A percentile compares a stretch with the other conserved stretches of the same genome.
Conservation (phyloP, 352 stramenopile species). For the Pythium coloratum region DNA sequence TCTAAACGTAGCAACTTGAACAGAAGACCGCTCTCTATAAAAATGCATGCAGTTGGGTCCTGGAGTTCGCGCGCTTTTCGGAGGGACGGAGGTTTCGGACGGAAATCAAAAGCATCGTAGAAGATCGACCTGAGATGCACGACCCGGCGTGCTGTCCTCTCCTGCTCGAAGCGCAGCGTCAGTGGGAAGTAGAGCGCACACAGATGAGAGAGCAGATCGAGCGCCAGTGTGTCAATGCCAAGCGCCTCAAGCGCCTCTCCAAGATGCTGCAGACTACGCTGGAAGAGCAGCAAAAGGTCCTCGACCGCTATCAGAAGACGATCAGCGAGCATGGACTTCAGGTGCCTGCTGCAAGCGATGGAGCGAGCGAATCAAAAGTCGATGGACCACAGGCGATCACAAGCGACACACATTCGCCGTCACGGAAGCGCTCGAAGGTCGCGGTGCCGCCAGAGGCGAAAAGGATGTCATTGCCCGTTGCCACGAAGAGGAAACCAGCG, state of each 20-base stretch:
- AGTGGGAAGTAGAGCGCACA: slow-evolving; percentile 49
- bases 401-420: background rate
- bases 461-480: background rate
- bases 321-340: slow-evolving; percentile 18
- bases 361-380: background rate
- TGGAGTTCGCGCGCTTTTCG: background rate
- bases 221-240: slow-evolving; percentile 40
- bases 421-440: background rate
- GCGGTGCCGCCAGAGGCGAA: background rate
- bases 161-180: background rate
- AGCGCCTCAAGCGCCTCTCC: slow-evolving; percentile 49
- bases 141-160: background rate
- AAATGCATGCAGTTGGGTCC: background rate
- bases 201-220: slow-evolving; percentile 48
- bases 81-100: background rate
- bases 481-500: background rate
- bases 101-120: background rate
- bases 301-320: slow-evolving; percentile 66
- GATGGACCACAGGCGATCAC: background rate
- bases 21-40: background rate
- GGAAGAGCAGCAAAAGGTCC: slow-evolving; percentile 64
- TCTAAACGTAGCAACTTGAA: background rate
- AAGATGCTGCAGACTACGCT: slow-evolving; percentile 64
- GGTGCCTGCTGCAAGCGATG: background rate
- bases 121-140: slow-evolving; percentile 3